Conservation (phyloP, 805 yeast genomes). For the Ogataea thermomethanolica region DNA sequence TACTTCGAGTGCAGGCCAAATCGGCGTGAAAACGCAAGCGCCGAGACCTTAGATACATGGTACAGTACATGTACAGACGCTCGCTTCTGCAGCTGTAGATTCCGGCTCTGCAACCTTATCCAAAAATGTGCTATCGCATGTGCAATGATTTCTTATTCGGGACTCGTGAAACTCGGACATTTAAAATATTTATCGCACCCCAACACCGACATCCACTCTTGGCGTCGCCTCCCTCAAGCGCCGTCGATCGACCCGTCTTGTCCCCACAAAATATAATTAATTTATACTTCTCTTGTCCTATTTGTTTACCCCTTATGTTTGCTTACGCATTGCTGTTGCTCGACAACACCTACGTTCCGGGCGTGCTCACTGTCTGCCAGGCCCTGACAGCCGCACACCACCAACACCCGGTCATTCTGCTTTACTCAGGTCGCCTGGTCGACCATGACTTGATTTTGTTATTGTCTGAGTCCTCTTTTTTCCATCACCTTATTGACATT, state of each 20-base stretch:
- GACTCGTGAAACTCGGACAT: constrained; percentile 1
- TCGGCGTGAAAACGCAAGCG: not conserved
- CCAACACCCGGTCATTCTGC: constrained; percentile 22
- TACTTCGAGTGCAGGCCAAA: constrained; percentile 34
- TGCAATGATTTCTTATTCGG: not conserved
- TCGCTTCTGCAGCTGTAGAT: constrained; percentile 1
- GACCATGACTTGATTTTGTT: constrained; percentile 13
- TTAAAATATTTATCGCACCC: not conserved
- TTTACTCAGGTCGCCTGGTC: constrained; percentile 20
- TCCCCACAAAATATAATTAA: not conserved
- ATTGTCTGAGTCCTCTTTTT: constrained; percentile 13
- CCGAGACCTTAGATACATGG: not conserved
- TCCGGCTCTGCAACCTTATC: no score
- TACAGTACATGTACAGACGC: not conserved
- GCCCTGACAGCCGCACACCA: constrained; percentile 23
- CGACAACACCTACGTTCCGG: constrained; percentile 36
- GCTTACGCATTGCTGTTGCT: constrained; percentile 35
- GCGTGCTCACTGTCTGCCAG: constrained; percentile 32
- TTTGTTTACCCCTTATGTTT: constrained; percentile 10
- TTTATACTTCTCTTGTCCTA: not conserved
- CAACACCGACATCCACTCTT: no score
- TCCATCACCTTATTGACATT: constrained; percentile 21
- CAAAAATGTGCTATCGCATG: no score
- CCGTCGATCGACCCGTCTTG: constrained; percentile 3
- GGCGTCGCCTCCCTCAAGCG: no score